These are phyloP conservation scores for Pichia thaimueangensis DNA, from an alignment of 805 yeast species.

Conservation along the genomic window DNA sequence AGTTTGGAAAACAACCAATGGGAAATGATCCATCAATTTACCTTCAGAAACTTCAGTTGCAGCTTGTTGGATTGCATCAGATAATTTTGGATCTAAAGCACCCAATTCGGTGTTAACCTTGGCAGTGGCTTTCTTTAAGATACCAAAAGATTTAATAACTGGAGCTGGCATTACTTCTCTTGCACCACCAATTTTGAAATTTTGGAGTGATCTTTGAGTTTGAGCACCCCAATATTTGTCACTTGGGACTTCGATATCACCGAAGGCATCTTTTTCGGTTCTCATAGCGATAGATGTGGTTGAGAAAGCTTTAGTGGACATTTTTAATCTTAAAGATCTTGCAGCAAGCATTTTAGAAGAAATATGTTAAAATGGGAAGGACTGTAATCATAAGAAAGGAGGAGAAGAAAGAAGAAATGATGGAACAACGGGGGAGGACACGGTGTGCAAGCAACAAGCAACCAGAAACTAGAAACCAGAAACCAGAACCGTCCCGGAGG, in stretches of 20 bases:
- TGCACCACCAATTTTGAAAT: conserved; percentile 93
- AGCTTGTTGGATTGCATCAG: conserved; percentile 83
- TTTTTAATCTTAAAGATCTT: conserved; percentile 15
- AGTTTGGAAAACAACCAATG: conserved; percentile 97
- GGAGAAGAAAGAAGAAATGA: not conserved
- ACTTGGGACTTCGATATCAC: conserved; percentile 78
- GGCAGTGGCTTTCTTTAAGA: conserved; percentile 92
- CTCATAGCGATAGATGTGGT: conserved; percentile 36
- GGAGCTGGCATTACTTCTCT: conserved; percentile 91
- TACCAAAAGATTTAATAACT: conserved; percentile 84
- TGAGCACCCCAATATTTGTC: conserved; percentile 97
- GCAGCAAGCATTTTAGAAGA: conserved; percentile 21
- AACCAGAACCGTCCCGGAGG: no score
- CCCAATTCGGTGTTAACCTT: conserved; percentile 82
- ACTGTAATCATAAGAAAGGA: not conserved
- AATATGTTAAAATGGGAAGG: not conserved
- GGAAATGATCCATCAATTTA: conserved; percentile 88
- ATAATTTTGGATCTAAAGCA: conserved; percentile 71
- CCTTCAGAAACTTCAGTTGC: conserved; percentile 95
- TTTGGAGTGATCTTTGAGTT: conserved; percentile 86
- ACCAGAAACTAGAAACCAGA: no score
- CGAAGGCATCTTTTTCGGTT: conserved; percentile 92
- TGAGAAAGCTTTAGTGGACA: conserved; percentile 27
- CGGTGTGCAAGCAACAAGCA: no score
- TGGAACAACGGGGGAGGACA: not conserved